Evolutionary conservation across 2,329 filamentous ascomycete genomes (phyloP).

Genomic region (Erysiphe pulchra): DNA sequence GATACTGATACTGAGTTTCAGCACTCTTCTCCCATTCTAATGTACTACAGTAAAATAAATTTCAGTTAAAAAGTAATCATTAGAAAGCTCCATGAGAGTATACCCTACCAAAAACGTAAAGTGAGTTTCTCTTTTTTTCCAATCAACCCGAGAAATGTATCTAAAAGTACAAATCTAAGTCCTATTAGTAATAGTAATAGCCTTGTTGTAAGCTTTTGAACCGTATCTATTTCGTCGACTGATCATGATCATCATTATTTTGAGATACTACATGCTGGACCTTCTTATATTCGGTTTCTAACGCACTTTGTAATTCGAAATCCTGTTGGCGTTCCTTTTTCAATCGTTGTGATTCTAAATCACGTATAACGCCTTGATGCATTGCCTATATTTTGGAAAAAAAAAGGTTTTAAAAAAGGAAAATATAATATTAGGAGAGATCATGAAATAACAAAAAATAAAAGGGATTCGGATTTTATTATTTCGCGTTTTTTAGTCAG

Average conservation of each 20-base stretch:
- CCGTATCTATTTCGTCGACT: not conserved
- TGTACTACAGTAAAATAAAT: no score
- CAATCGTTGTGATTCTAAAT: slow-evolving; percentile 78
- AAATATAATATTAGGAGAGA: not conserved
- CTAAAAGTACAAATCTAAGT: no score
- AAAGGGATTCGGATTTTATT: not conserved
- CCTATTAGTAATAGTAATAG: not conserved
- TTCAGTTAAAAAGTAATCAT: no score
- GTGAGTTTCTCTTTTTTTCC: no score
- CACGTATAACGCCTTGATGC: slow-evolving; percentile 81
- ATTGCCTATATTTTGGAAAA: slow-evolving; percentile 37
- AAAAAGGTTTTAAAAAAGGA: not conserved
- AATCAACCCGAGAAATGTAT: no score
- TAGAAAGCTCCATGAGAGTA: no score
- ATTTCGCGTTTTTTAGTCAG: not conserved
- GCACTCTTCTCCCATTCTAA: no score
- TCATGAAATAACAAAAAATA: not conserved
- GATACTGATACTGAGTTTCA: no score
- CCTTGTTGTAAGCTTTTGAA: not conserved
- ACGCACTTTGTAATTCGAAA: slow-evolving; percentile 67
- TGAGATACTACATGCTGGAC: slow-evolving; percentile 40
- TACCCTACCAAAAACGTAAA: no score
- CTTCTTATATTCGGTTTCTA: slow-evolving; percentile 79
- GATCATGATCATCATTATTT: slow-evolving; percentile 15
- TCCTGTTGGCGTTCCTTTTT: slow-evolving; percentile 81